These are phyloP conservation scores for Tetracentron sinense DNA, from an alignment of 164 flowering plant species.

Conservation along the genomic window DNA sequence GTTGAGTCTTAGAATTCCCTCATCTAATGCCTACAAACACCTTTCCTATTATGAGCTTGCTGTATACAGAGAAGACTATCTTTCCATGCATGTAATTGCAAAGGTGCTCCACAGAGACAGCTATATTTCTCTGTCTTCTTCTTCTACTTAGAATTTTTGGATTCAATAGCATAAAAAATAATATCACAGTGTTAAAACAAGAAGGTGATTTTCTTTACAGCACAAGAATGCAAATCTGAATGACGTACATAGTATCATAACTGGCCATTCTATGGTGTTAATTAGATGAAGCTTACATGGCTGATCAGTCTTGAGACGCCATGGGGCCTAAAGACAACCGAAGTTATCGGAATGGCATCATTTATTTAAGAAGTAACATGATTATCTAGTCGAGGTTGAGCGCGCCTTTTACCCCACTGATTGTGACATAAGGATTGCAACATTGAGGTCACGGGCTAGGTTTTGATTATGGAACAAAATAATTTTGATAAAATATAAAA, in stretches of 20 bases:
- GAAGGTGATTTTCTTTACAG: too few species aligned
- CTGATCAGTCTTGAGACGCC: too few species aligned
- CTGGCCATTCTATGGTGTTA: too few species aligned
- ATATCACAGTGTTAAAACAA: too few species aligned
- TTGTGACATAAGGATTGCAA: slow-evolving; percentile 8
- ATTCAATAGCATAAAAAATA: too few species aligned
- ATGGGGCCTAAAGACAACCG: too few species aligned
- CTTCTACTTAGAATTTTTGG: too few species aligned
- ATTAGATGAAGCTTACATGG: too few species aligned
- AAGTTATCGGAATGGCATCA: too few species aligned
- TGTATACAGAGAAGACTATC: slow-evolving; percentile 13
- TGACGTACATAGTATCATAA: too few species aligned
- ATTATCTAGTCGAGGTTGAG: background rate
- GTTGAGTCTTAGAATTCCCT: slow-evolving; percentile 5
- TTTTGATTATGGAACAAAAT: slow-evolving; percentile 3
- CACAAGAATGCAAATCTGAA: too few species aligned
- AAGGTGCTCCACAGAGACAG: slow-evolving; percentile 17
- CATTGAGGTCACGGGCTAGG: slow-evolving; percentile 22
- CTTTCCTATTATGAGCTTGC: slow-evolving; percentile 3
- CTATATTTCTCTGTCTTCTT: slow-evolving; percentile 17
- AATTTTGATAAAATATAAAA: slow-evolving; percentile 1
- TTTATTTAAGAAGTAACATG: background rate
- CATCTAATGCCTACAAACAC: too few species aligned
- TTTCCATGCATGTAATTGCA: slow-evolving; percentile 14
- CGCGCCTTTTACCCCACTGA: slow-evolving; percentile 5